phyloP scores from a whole-genome alignment of 2,329 filamentous ascomycete species.

The Hypoxylon sp. region DNA sequence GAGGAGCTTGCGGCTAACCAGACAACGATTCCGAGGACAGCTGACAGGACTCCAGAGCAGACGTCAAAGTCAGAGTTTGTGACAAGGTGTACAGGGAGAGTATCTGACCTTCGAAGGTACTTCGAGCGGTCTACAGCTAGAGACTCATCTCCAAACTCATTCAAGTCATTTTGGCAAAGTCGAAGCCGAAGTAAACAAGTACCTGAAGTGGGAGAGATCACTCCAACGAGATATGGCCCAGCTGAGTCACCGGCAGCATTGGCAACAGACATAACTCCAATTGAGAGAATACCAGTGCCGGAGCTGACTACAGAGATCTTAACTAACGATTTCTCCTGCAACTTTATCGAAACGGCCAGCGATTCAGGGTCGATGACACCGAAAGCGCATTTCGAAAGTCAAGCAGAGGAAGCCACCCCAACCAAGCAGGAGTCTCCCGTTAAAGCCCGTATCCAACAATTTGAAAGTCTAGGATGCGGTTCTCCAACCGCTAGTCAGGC shows the following conservation, averaged over 20 bases:
- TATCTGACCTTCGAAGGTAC: constrained; percentile 49
- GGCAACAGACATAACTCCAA: constrained; percentile 16
- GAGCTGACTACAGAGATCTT: constrained; percentile 49
- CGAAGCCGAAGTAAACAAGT: constrained; percentile 26
- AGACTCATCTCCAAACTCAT: constrained; percentile 39
- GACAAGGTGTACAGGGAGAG: constrained; percentile 42
- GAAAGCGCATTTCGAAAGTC: constrained; percentile 11
- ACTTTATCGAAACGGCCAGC: constrained; percentile 39
- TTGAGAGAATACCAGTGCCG: constrained; percentile 42
- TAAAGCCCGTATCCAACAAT: constrained; percentile 48
- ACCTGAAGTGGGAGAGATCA: constrained; percentile 18
- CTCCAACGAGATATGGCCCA: not conserved
- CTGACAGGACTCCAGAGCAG: constrained; percentile 4
- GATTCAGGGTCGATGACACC: constrained; percentile 9
- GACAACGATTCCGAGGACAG: not conserved
- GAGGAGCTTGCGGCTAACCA: not conserved
- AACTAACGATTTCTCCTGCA: constrained; percentile 49
- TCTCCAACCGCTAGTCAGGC: constrained; percentile 19
- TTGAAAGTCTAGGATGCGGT: constrained; percentile 46
- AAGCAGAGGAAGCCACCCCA: not conserved
- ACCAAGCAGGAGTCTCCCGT: constrained; percentile 48
- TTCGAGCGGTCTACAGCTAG: constrained; percentile 47
- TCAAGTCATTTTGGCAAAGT: constrained; percentile 44
- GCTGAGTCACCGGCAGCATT: constrained; percentile 28
- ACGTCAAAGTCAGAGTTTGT: constrained; percentile 14